Evolutionary conservation across 2,329 filamentous ascomycete genomes (phyloP), one percentile per base, ranked within the genome.

Genomic region (Lomentospora prolificans): DNA sequence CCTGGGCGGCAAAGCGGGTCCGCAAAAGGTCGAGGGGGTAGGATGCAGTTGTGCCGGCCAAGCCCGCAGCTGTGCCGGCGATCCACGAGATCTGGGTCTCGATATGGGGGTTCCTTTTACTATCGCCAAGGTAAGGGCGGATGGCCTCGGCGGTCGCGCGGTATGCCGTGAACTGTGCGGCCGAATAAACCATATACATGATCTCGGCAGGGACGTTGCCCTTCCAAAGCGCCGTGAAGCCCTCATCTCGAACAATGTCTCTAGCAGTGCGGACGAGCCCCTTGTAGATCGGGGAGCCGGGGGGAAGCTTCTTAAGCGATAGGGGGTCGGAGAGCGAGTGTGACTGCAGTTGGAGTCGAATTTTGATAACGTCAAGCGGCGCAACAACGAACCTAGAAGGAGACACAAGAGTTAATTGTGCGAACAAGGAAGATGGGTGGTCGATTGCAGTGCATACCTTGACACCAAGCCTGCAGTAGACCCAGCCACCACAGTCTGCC

Each of bases 291-390:
- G 53, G 53, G 50, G 75, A 73, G 12, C 75, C 72, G 61, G 74
- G 75, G 55, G 67, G 70, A 22, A 50, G 52, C 60, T 73, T 73
- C 60, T 81, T 76, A 46, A 85, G 76, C 50, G 82, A 79, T 8
- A 84, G 70, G 2, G 89, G 87, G 65, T 92, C 86, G 63, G 86
- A 86, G 58, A 89, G 81, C 51, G 89, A 90, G 73, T 95, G 87
- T 48, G 88, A 82, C 70, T 97, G 94, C 17, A 99, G 84, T 69
- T 99, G 94, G 50, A 97, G 85, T 50, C 94, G 89, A 72, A 99
- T 99, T 76, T 99, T 97, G 73, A 97, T 84, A 60, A 99, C 94
- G 70, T 99, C 94, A 62, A 99, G 87, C 55, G 94, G 94, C 17
- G 94, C 90, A 67, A 97, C 86, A 66, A 94, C 82, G 76, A 99